A percentile compares a stretch with the other conserved stretches of the same genome.
Evolutionary conservation across 1,139 yeast genomes (phyloP).

Genomic region (Debaryomycetaceae sp.): DNA sequence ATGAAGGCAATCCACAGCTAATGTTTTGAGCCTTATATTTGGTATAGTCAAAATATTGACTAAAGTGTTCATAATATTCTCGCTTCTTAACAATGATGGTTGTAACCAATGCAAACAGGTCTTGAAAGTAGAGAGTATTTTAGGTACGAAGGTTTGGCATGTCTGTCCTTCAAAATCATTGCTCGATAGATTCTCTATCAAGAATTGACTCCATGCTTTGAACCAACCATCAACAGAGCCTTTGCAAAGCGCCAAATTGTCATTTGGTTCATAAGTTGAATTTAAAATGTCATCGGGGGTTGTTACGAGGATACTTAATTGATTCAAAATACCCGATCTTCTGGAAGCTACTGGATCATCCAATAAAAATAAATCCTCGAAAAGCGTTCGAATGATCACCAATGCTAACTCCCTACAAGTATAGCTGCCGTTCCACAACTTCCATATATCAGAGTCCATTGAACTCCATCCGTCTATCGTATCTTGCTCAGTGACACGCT

Average conservation of each 20-base stretch:
- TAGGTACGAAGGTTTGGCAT: slow-evolving; percentile 52
- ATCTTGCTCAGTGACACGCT: slow-evolving; percentile 33
- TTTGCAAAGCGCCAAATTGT: slow-evolving; percentile 56
- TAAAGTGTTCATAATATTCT: slow-evolving; percentile 66
- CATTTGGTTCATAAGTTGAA: slow-evolving; percentile 68
- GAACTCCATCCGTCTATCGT: slow-evolving; percentile 76
- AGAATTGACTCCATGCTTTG: slow-evolving; percentile 62
- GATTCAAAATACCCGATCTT: slow-evolving; percentile 73
- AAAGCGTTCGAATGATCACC: slow-evolving; percentile 75
- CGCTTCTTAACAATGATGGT: slow-evolving; percentile 65
- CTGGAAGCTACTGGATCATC: slow-evolving; percentile 90
- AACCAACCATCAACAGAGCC: slow-evolving; percentile 86
- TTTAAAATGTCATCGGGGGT: slow-evolving; percentile 67
- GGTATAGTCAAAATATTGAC: slow-evolving; percentile 57
- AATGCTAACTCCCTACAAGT: slow-evolving; percentile 73
- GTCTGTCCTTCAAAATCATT: slow-evolving; percentile 33
- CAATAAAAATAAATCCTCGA: slow-evolving; percentile 89
- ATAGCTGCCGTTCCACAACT: slow-evolving; percentile 66
- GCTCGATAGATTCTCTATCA: slow-evolving; percentile 49
- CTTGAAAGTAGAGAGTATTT: slow-evolving; percentile 77
- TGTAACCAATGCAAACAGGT: slow-evolving; percentile 91
- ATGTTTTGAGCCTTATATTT: slow-evolving; percentile 65
- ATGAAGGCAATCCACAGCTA: slow-evolving; percentile 90
- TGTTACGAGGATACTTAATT: slow-evolving; percentile 78
- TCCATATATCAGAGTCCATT: slow-evolving; percentile 77